Evolutionary conservation across 805 yeast genomes (phyloP).

Genomic region (Teunomyces gatunensis): DNA sequence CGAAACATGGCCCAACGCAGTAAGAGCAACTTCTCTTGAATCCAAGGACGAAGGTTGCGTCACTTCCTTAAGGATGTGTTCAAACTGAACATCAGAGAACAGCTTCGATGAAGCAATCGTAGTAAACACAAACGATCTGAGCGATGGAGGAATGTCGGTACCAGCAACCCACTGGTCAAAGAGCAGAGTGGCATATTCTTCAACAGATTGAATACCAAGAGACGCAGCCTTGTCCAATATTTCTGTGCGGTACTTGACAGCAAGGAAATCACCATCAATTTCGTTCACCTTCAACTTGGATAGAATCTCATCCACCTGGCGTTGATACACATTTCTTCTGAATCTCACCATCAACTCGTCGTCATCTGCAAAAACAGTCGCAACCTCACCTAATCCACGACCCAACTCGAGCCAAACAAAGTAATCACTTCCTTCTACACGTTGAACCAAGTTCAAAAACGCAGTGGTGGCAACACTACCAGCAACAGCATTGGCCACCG

Average conservation of each 20-base stretch:
- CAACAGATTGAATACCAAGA: constrained; percentile 36
- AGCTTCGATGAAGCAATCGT: constrained; percentile 40
- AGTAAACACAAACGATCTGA: constrained; percentile 42
- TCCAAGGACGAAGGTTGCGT: constrained; percentile 53
- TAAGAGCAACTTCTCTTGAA: constrained; percentile 55
- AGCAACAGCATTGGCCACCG: constrained; percentile 46
- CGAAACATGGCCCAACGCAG: constrained; percentile 50
- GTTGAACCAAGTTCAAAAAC: constrained; percentile 42
- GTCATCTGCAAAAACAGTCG: constrained; percentile 31
- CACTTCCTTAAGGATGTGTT: constrained; percentile 44
- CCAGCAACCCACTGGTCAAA: constrained; percentile 24
- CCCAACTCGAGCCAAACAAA: constrained; percentile 58
- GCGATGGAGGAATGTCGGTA: constrained; percentile 40
- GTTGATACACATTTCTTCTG: constrained; percentile 27
- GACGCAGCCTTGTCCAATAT: constrained; percentile 42
- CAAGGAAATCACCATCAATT: constrained; percentile 24
- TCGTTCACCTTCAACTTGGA: constrained; percentile 17
- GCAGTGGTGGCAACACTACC: constrained; percentile 42
- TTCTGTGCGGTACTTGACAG: constrained; percentile 34
- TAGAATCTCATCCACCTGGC: constrained; percentile 26
- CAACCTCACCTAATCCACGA: constrained; percentile 32
- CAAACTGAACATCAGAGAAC: constrained; percentile 34
- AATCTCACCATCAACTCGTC: constrained; percentile 31
- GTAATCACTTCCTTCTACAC: constrained; percentile 34
- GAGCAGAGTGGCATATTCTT: constrained; percentile 30